These are phyloP conservation scores for Pseudopithomyces chartarum DNA, from an alignment of 2,329 filamentous ascomycete genomes.

Conservation along the genomic window DNA sequence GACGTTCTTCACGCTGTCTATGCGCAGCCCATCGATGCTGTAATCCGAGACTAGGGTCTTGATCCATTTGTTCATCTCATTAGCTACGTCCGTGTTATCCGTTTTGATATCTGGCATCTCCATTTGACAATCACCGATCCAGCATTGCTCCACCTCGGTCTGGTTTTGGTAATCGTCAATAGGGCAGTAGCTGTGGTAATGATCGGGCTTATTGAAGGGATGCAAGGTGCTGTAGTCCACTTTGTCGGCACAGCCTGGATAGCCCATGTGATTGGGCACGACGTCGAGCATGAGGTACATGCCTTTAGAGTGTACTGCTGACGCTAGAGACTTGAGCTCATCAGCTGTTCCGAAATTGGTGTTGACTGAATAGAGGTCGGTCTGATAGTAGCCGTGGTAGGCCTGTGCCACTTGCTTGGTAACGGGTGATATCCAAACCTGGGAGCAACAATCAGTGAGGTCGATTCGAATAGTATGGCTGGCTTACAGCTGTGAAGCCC, in stretches of 20 bases:
- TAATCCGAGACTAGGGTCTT: constrained; percentile 15
- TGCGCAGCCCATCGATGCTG: constrained; percentile 57
- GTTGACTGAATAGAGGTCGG: constrained; percentile 52
- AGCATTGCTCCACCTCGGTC: constrained; percentile 19
- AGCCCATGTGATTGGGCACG: constrained; percentile 49
- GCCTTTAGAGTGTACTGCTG: constrained; percentile 45
- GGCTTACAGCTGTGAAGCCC: constrained; percentile 48
- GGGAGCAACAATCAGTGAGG: background rate
- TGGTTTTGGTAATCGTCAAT: constrained; percentile 16
- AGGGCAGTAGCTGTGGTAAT: constrained; percentile 16
- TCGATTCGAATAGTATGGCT: background rate
- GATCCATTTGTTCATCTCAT: constrained; percentile 14
- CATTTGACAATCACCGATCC: constrained; percentile 21
- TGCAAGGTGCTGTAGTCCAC: constrained; percentile 13
- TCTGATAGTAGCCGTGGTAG: constrained; percentile 54
- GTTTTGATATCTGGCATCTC: constrained; percentile 24
- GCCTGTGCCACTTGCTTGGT: constrained; percentile 43
- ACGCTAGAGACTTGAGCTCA: constrained; percentile 48
- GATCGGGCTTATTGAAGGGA: constrained; percentile 7
- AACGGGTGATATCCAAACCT: constrained; percentile 45
- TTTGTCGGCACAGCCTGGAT: constrained; percentile 16
- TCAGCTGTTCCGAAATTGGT: constrained; percentile 49
- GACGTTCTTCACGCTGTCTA: constrained; percentile 65
- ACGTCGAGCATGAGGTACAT: constrained; percentile 54
- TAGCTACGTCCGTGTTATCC: constrained; percentile 10